These are phyloP conservation scores for Capronia epimyces DNA, from an alignment of 2,329 filamentous ascomycete genomes.

Conservation along the genomic window DNA sequence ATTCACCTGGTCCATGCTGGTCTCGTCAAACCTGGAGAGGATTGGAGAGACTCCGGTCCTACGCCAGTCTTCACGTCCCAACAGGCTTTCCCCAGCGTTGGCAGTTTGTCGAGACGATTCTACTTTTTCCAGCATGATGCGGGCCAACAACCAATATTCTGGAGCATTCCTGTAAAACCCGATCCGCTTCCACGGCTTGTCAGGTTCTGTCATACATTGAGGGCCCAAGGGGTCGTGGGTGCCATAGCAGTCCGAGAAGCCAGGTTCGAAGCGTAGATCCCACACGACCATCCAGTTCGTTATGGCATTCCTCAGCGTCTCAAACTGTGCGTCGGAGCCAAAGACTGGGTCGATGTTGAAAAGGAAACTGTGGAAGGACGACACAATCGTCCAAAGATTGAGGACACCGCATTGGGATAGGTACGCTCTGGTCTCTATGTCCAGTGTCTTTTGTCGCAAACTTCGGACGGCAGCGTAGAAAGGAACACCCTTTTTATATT, in stretches of 20 bases:
- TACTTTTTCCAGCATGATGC: slow-evolving; percentile 26
- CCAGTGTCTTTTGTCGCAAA: neutral
- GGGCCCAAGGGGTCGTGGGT: slow-evolving; percentile 14
- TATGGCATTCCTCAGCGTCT: neutral
- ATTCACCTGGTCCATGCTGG: slow-evolving; percentile 40
- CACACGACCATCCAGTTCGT: neutral
- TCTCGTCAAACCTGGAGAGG: slow-evolving; percentile 37
- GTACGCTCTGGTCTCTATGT: neutral
- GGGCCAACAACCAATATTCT: slow-evolving; percentile 37
- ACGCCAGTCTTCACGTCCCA: neutral
- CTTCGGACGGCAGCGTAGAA: neutral
- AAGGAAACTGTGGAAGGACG: neutral
- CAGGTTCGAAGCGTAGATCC: neutral
- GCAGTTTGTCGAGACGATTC: slow-evolving; percentile 28
- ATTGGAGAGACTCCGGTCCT: slow-evolving; percentile 30
- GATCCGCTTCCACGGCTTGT: slow-evolving; percentile 35
- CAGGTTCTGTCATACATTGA: slow-evolving; percentile 6
- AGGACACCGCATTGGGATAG: neutral
- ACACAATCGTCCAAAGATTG: slow-evolving; percentile 4
- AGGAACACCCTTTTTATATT: neutral
- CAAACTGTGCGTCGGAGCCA: neutral
- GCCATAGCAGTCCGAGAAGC: slow-evolving; percentile 12
- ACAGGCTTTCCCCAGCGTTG: neutral
- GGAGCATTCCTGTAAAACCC: slow-evolving; percentile 34
- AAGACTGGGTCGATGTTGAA: slow-evolving; percentile 3